phyloP scores from a whole-genome alignment of 2,329 filamentous ascomycete species.

The Dothiorella sarmentorum region DNA sequence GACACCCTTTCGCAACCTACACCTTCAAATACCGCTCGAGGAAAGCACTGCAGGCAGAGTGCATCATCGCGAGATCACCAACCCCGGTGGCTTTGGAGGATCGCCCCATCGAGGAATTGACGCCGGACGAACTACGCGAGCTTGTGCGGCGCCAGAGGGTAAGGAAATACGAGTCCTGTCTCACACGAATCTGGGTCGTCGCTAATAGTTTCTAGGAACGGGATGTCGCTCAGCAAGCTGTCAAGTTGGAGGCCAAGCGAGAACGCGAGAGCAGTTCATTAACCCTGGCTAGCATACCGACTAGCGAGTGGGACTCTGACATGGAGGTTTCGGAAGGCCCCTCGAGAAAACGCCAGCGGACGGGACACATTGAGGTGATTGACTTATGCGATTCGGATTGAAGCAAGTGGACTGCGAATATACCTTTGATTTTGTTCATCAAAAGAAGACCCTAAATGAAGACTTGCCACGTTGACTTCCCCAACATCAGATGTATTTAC shows the following conservation, averaged over 20 bases:
- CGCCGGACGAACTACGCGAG: slow-evolving; percentile 25
- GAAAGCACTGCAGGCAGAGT: slow-evolving; percentile 31
- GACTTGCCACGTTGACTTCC: too few relatives aligned
- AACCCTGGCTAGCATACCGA: neutral
- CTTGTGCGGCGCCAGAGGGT: slow-evolving; percentile 25
- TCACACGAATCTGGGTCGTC: too few relatives aligned
- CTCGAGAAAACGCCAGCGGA: slow-evolving; percentile 1
- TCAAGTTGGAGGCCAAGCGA: neutral
- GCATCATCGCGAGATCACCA: slow-evolving; percentile 31
- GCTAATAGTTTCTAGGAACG: too few relatives aligned
- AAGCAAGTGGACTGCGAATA: too few relatives aligned
- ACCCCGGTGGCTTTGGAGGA: slow-evolving; percentile 27
- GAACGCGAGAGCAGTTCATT: neutral
- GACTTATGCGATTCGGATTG: slow-evolving; percentile 7
- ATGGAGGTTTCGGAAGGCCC: slow-evolving; percentile 1
- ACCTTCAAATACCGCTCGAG: slow-evolving; percentile 30
- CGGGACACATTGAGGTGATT: neutral
- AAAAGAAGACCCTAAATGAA: too few relatives aligned
- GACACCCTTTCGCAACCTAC: slow-evolving; percentile 25
- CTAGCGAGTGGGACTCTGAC: neutral
- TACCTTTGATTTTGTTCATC: too few relatives aligned
- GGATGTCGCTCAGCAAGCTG: neutral
- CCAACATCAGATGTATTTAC: too few relatives aligned
- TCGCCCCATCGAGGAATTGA: slow-evolving; percentile 23
- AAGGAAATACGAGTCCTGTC: too few relatives aligned